Evolutionary conservation across 108 stramenopile genomes (phyloP).

Genomic region (Pinguiococcus pyrenoidosus): DNA sequence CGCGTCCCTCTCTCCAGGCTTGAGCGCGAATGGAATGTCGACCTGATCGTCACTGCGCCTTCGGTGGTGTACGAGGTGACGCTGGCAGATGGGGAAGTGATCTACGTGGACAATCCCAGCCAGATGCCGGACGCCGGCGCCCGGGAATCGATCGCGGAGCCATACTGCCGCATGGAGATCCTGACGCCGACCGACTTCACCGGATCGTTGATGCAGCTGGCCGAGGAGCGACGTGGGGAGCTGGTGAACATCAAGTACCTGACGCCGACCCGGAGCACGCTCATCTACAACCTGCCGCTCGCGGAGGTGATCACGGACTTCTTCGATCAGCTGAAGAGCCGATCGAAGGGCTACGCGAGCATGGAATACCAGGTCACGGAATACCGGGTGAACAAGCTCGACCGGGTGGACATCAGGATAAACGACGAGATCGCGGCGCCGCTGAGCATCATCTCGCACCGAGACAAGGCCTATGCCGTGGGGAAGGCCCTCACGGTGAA

Average conservation of each 20-base stretch:
- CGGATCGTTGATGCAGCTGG: slow-evolving; percentile 32
- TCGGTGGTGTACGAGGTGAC: slow-evolving; percentile 74
- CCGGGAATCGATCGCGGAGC: slow-evolving; percentile 50
- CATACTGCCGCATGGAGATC: slow-evolving; percentile 49
- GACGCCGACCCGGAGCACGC: slow-evolving; percentile 79
- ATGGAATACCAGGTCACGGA: slow-evolving; percentile 89
- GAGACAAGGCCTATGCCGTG: slow-evolving; percentile 47
- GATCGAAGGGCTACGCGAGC: slow-evolving; percentile 91
- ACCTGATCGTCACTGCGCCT: slow-evolving; percentile 89
- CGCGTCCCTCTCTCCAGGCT: too few species aligned
- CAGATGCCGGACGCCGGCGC: slow-evolving; percentile 72
- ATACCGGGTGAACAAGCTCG: slow-evolving; percentile 61
- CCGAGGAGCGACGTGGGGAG: slow-evolving; percentile 26
- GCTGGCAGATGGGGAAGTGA: slow-evolving; percentile 12
- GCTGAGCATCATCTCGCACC: slow-evolving; percentile 78
- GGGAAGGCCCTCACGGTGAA: slow-evolving; percentile 69
- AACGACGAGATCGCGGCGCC: slow-evolving; percentile 81
- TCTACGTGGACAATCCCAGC: slow-evolving; percentile 66
- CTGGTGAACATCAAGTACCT: slow-evolving; percentile 41
- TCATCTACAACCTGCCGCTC: slow-evolving; percentile 64
- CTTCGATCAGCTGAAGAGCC: slow-evolving; percentile 87
- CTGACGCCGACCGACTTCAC: slow-evolving; percentile 33
- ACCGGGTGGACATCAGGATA: slow-evolving; percentile 69
- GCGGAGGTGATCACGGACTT: slow-evolving; percentile 92
- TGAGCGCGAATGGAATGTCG: slow-evolving; percentile 78